Base-by-base conservation (phyloP, 805 yeast species). In the Metschnikowia corniflorae region DNA sequence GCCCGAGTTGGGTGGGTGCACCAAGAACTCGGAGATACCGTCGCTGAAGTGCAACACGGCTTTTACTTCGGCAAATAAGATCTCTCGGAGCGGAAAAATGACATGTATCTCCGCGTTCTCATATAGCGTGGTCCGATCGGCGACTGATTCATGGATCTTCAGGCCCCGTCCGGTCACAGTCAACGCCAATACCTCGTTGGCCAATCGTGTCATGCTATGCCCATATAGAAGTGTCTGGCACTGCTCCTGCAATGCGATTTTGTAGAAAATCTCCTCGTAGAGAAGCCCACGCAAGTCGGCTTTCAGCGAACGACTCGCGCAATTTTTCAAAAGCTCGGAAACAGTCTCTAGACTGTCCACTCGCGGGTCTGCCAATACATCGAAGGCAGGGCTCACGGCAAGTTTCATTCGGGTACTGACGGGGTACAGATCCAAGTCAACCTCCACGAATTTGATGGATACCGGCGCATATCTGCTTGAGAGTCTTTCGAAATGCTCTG, bases 91-190 rank as follows among this genome's bases (percentile, higher is more conserved):
- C 1, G 96, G 96, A 52, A 74, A 83, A 3, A 84, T 50, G 7
- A 78, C 65, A 24, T 72, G 70, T 14, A 79, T 49, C 5, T 53
- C 54, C 1, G 43, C 36, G 3, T 48, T 68, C 16, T 54, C 50
- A 35, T 51, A 59, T 1, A 53, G 50, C 1, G 54, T 57, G 0
- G 54, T 24, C 35, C 59, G 72, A 45, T 76, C 78, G 6, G 80
- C 63, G 16, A 82, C 54, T 8, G 68, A 57, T 4, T 62, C 54
- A 17, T 85, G 73, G 6, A 89, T 72, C 22, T 70, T 71, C 2
- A 82, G 69, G 0, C 96, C 97, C 43, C 96, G 72, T 9, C 97
- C 97, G 50, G 81, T 85, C 5, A 87, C 88, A 0, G 95, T 82
- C 37, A 85, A 60, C 0, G 94, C 71, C 22, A 91, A 66, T n/a